Base-by-base conservation (phyloP, 1,139 yeast genomes). In the Geotrichum aggregatum region DNA sequence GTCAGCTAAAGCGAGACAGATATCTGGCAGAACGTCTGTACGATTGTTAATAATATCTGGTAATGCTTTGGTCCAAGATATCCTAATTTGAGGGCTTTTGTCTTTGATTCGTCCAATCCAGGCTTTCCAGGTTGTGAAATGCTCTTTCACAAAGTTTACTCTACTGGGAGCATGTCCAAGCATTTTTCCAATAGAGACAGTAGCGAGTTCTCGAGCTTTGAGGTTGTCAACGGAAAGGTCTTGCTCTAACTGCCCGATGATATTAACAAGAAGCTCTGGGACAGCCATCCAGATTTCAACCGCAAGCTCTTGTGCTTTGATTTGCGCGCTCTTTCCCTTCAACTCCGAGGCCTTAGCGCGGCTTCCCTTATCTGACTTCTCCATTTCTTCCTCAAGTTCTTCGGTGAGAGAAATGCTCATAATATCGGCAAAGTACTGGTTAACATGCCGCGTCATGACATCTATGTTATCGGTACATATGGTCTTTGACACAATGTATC, bases 101-200 rank as follows among this genome's bases (percentile, higher is more conserved):
- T 91, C 97, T 24, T 85, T 73, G 1, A 85, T 76, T 58, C 91
- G 84, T 58, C 83, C 83, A 52, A 82, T 65, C 96, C 96, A 91
- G 21, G 76, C 77, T 19, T 71, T 67, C 80, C 86, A 89, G 0
- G 86, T 78, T 16, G 78, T 77, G 34, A 74, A 75, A 60, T 84
- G 89, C 1, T 76, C 74, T 0, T 77, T 70, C 14, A 79, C 75
- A 64, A 89, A 86, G 62, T 82, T 82, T 8, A 80, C 69, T 28
- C 76, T 75, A 1, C 82, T 67, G 11, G 75, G 71, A 22, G 70
- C 69, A 10, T 74, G 66, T 0, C 82, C 77, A 1, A 88, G 67
- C 68, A 91, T 81, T 44, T 75, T 71, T 0, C 95, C 94, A 5
- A 91, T 76, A 0, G 94, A 79, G 47, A 78, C 78, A 0, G 95